These are phyloP conservation scores for Leptographium flavum DNA, from an alignment of 2,329 filamentous ascomycete genomes.

Conservation along the genomic window DNA sequence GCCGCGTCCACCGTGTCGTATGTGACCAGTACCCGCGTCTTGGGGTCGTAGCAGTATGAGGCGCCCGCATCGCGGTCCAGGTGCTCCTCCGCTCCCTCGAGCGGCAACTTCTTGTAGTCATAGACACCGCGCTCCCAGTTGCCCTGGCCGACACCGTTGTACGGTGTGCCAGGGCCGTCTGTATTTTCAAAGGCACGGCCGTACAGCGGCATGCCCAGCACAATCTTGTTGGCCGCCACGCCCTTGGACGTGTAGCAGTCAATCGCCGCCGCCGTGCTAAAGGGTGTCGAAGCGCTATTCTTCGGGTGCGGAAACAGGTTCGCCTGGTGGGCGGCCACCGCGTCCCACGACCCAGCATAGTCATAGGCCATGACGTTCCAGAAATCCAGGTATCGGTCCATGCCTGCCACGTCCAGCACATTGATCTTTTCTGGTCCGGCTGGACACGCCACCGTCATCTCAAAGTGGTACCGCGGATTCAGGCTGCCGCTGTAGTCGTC, in stretches of 20 bases:
- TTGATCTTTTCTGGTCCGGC: conserved; percentile 48
- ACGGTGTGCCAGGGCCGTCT: conserved; percentile 55
- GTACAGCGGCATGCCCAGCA: conserved; percentile 85
- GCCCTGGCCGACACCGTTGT: conserved; percentile 59
- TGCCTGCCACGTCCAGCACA: conserved; percentile 45
- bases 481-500: conserved; percentile 38
- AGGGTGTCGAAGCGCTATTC: conserved; percentile 57
- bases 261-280: conserved; percentile 59
- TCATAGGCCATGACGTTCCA: conserved; percentile 86
- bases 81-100: conserved; percentile 47
- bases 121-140: conserved; percentile 76
- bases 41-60: conserved; percentile 62
- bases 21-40: conserved; percentile 52
- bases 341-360: conserved; percentile 72
- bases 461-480: conserved; percentile 35
- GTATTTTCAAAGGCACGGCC: conserved; percentile 75
- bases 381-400: conserved; percentile 56
- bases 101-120: conserved; percentile 78
- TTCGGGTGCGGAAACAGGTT: conserved; percentile 49
- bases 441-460: conserved; percentile 50
- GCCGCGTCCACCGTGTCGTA: conserved; percentile 64
- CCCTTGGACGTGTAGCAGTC: conserved; percentile 52
- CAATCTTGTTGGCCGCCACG: conserved; percentile 57
- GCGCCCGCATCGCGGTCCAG: conserved; percentile 52
- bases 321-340: conserved; percentile 58